Evolutionary conservation across 345 rosid species (phyloP).

Genomic region (Bruguiera gymnorhiza): DNA sequence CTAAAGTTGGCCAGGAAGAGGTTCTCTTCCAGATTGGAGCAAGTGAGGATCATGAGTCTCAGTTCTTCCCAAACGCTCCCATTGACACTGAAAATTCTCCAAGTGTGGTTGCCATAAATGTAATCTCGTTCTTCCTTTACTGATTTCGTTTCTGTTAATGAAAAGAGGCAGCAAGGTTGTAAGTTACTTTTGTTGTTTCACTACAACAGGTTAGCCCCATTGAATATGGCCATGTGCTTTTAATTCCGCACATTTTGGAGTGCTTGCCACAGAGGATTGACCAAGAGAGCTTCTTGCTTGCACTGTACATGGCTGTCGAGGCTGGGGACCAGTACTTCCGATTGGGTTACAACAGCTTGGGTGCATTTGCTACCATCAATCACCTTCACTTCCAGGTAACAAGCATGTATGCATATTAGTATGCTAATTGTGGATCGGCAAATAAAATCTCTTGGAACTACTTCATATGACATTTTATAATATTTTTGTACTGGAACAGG

Average conservation of each 20-base stretch:
- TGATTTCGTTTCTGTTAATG: not conserved
- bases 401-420: not conserved
- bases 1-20: conserved; percentile 94
- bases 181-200: not conserved
- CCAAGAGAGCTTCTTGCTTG: conserved; percentile 75
- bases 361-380: conserved; percentile 97
- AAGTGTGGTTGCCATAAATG: conserved; percentile 92
- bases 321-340: conserved; percentile 81
- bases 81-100: conserved; percentile 66
- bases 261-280: conserved; percentile 97
- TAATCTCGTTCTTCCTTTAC: conserved; percentile 21
- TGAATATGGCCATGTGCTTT: conserved; percentile 90
- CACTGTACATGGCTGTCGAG: conserved; percentile 77
- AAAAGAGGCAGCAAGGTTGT: not conserved
- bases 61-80: conserved; percentile 61
- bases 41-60: conserved; percentile 60
- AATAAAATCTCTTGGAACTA: not conserved
- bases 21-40: conserved; percentile 90
- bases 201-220: conserved; percentile 86
- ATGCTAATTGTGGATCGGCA: not conserved
- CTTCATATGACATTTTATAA: not conserved
- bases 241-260: conserved; percentile 79
- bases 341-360: conserved; percentile 93
- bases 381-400: conserved; percentile 98
- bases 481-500: conserved; percentile 39